Evolutionary conservation across 208 protist species (phyloP).

Genomic region (Novymonas esmeraldas): DNA sequence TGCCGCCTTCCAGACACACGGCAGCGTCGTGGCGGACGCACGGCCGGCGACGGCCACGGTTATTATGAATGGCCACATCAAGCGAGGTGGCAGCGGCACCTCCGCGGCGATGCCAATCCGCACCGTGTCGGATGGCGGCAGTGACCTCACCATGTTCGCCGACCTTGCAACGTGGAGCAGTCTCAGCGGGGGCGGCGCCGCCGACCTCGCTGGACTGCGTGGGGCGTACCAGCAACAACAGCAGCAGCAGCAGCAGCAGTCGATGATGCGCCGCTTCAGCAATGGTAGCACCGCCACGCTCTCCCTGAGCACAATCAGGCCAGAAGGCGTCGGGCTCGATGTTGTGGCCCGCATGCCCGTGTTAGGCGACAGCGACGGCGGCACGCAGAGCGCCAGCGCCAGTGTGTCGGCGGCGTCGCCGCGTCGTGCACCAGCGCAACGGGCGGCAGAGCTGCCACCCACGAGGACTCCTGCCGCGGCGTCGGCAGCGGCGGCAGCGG

Average conservation of each 20-base stretch:
- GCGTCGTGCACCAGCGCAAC: not conserved
- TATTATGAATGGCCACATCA: not conserved
- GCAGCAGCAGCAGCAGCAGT: conserved; percentile 11
- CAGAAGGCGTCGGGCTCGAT: conserved; percentile 6
- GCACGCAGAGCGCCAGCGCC: not conserved
- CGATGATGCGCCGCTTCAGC: conserved; percentile 1
- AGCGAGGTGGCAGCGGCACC: not conserved
- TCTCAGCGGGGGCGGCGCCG: not conserved
- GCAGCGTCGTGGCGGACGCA: conserved; percentile 29
- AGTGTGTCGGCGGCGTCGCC: not conserved
- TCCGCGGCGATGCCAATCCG: not conserved
- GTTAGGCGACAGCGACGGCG: conserved; percentile 6
- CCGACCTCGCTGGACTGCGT: not conserved
- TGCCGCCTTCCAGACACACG: conserved; percentile 22
- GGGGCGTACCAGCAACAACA: conserved; percentile 6
- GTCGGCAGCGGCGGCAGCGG: not conserved
- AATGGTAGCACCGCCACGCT: conserved; percentile 14
- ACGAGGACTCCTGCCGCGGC: not conserved
- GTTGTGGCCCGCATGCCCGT: conserved; percentile 26
- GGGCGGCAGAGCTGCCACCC: not conserved
- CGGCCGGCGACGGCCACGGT: conserved; percentile 5
- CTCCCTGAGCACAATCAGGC: conserved; percentile 11
- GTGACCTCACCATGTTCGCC: not conserved
- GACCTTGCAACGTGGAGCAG: not conserved
- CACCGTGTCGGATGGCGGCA: not conserved